Conservation (phyloP, 2,329 filamentous ascomycete genomes). For the Penicillium corylophilum region DNA sequence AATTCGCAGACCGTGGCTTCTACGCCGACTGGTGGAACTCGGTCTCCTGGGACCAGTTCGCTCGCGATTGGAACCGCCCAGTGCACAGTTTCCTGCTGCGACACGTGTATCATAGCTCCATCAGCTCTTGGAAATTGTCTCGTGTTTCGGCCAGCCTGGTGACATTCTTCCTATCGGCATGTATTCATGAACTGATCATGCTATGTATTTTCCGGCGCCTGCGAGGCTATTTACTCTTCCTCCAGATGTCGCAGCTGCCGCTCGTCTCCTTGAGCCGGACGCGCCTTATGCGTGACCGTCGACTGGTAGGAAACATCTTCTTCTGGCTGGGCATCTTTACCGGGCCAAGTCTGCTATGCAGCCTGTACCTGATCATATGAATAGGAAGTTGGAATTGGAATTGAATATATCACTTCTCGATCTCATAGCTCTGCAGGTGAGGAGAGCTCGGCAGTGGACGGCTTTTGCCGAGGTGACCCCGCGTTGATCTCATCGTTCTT, state of each 20-base stretch:
- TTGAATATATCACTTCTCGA: neutral
- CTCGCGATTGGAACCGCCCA: conserved; percentile 77
- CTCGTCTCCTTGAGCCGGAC: conserved; percentile 67
- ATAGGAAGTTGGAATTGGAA: too few species aligned
- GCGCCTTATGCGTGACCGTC: conserved; percentile 60
- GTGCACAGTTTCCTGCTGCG: conserved; percentile 75
- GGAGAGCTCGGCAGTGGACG: neutral
- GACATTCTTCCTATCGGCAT: conserved; percentile 70
- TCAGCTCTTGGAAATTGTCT: conserved; percentile 69
- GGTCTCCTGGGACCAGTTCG: conserved; percentile 64
- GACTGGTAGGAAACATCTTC: conserved; percentile 67
- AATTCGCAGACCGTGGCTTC: conserved; percentile 75
- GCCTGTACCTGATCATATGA: conserved; percentile 43
- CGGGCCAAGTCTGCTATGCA: conserved; percentile 64
- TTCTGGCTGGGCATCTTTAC: conserved; percentile 81
- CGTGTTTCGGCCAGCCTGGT: conserved; percentile 71
- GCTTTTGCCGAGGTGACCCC: neutral
- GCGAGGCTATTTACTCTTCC: conserved; percentile 35
- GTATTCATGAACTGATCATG: conserved; percentile 76
- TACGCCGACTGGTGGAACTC: conserved; percentile 51
- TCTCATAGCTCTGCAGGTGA: too few species aligned
- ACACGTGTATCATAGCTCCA: conserved; percentile 76
- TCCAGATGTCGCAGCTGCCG: conserved; percentile 74
- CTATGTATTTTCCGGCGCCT: conserved; percentile 66
- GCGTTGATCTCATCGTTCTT: neutral